Percentiles rank a stretch among this genome's conserved stretches.
phyloP scores from a whole-genome alignment of 257 asterid species.

The Datura wrightii region DNA sequence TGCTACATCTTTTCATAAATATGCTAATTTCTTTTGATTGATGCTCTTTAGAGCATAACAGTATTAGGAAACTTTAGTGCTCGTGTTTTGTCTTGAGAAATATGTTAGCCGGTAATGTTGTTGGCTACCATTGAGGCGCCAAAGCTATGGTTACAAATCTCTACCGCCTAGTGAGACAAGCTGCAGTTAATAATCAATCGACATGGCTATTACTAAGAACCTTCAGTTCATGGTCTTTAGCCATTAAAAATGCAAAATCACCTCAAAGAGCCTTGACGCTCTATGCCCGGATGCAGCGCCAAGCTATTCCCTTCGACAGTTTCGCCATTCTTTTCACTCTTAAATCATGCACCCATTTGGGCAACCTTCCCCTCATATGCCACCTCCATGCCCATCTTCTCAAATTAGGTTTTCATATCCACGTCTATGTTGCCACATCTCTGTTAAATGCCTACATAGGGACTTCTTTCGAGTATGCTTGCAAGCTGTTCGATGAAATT shows the following conservation, averaged over 20 bases:
- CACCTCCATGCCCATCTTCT: background rate
- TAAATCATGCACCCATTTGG: slow-evolving; percentile 54
- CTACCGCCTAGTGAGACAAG: background rate
- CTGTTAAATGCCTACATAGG: background rate
- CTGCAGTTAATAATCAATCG: background rate
- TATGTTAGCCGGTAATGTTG: background rate
- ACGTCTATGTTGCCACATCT: slow-evolving; percentile 1
- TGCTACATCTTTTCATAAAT: too few species aligned
- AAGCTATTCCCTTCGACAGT: slow-evolving; percentile 47
- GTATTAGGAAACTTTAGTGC: too few species aligned
- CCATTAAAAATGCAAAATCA: slow-evolving; percentile 49
- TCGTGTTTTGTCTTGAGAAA: too few species aligned
- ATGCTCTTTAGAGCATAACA: too few species aligned
- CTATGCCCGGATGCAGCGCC: slow-evolving; percentile 56
- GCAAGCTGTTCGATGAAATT: slow-evolving; percentile 5
- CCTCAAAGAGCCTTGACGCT: slow-evolving; percentile 53
- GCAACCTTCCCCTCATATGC: background rate
- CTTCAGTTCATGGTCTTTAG: slow-evolving; percentile 51
- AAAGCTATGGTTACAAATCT: background rate
- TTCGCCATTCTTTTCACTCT: slow-evolving; percentile 54
- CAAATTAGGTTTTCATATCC: slow-evolving; percentile 7
- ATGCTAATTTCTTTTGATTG: too few species aligned
- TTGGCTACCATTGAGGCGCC: background rate
- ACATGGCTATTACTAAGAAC: slow-evolving; percentile 12
- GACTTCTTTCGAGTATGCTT: background rate